These are phyloP conservation scores for Talaromyces sp. DNA, from an alignment of 2,329 filamentous ascomycete species.

Conservation along the genomic window DNA sequence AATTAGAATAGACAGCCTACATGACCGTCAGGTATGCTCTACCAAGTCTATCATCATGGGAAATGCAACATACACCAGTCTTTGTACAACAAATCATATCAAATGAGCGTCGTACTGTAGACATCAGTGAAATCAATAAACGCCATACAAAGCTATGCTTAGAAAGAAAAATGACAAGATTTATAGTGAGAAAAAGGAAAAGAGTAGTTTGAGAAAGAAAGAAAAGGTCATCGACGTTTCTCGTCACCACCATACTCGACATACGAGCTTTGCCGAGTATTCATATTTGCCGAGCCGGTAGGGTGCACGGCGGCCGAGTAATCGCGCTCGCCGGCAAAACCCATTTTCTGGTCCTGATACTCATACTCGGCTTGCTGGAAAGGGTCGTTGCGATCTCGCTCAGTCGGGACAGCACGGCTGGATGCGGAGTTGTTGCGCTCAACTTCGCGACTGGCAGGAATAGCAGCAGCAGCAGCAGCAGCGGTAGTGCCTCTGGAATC, in stretches of 20 bases:
- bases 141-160: constrained; percentile 6
- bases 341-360: constrained; percentile 39
- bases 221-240: constrained; percentile 7
- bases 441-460: background rate
- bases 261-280: constrained; percentile 31
- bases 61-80: background rate
- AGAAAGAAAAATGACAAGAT: background rate
- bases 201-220: background rate
- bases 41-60: background rate
- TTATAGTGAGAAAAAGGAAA: background rate
- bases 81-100: constrained; percentile 8
- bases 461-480: background rate
- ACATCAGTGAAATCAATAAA: background rate
- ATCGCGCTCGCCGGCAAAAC: constrained; percentile 37
- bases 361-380: constrained; percentile 17
- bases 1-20: background rate
- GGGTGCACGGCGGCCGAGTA: constrained; percentile 22
- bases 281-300: constrained; percentile 16
- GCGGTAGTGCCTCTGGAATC: background rate
- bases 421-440: background rate
- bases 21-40: background rate
- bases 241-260: constrained; percentile 35
- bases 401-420: background rate
- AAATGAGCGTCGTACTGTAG: constrained; percentile 3
- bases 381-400: background rate